Evolutionary conservation across 768 basidiomycete genomes (phyloP).

Genomic region (Termitomyces sp.): DNA sequence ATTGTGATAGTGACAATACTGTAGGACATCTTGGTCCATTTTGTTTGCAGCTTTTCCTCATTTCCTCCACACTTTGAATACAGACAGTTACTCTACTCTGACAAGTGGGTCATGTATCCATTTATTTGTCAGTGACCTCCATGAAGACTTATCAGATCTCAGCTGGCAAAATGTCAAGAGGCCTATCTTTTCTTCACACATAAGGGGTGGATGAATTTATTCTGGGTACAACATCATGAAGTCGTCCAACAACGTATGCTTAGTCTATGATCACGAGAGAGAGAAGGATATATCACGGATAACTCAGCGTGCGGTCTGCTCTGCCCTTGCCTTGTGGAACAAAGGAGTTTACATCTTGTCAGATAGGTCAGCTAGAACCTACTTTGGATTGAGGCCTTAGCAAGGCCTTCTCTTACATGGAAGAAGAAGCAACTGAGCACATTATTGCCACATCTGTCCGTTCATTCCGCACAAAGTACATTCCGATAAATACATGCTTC

Average conservation of each 20-base stretch:
- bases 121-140: not conserved
- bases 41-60: not conserved
- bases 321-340: not conserved
- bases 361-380: not conserved
- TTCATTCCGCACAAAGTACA: not conserved
- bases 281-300: not conserved
- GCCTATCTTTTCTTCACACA: not conserved
- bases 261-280: not conserved
- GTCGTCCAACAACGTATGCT: not conserved
- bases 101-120: not conserved
- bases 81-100: not conserved
- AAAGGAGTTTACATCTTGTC: not conserved
- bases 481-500: not conserved
- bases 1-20: not conserved
- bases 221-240: slow-evolving; percentile 8
- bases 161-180: slow-evolving; percentile 1
- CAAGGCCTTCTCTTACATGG: not conserved
- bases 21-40: not conserved
- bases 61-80: not conserved
- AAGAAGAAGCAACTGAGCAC: not conserved
- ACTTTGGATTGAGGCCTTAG: not conserved
- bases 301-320: not conserved
- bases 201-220: not conserved
- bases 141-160: not conserved
- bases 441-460: not conserved